A percentile compares a stretch with the other conserved stretches of the same genome.
Evolutionary conservation across 257 asterid species (phyloP).

Genomic region (Vinca minor): DNA sequence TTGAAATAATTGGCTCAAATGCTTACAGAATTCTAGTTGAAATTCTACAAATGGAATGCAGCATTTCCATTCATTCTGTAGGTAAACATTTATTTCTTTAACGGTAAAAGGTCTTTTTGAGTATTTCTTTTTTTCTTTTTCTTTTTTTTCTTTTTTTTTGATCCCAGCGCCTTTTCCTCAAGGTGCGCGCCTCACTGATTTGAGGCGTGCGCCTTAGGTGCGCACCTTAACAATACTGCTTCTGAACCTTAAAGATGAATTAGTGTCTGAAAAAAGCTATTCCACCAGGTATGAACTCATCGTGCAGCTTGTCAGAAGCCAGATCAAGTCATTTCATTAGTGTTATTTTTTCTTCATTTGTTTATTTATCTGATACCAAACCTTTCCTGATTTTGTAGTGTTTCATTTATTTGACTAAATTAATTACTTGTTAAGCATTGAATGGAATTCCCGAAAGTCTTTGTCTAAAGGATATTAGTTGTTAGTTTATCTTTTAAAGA

Average conservation of each 20-base stretch:
- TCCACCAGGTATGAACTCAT: not conserved
- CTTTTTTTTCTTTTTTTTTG: too few relatives aligned
- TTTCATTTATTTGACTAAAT: not conserved
- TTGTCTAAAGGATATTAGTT: not conserved
- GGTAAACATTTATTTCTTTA: too few relatives aligned
- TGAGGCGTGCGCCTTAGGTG: too few relatives aligned
- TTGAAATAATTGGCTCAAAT: not conserved
- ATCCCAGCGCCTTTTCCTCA: too few relatives aligned
- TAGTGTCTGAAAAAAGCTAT: not conserved
- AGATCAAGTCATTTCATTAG: not conserved
- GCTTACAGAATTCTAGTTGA: not conserved
- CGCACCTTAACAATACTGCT: not conserved
- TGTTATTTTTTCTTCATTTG: not conserved
- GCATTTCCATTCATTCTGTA: too few relatives aligned
- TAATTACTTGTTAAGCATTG: not conserved
- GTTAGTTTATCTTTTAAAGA: not conserved
- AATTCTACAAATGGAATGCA: not conserved
- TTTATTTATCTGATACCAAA: not conserved
- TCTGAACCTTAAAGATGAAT: constrained; percentile 1
- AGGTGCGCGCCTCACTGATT: too few relatives aligned
- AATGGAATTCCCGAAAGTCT: not conserved
- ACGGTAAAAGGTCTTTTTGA: too few relatives aligned
- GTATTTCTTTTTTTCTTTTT: too few relatives aligned
- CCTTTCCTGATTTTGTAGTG: not conserved
- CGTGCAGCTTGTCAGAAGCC: not conserved